These are phyloP conservation scores for Pseudopediastrum boryanum DNA, from an alignment of 139 green algal genomes.

Conservation along the genomic window DNA sequence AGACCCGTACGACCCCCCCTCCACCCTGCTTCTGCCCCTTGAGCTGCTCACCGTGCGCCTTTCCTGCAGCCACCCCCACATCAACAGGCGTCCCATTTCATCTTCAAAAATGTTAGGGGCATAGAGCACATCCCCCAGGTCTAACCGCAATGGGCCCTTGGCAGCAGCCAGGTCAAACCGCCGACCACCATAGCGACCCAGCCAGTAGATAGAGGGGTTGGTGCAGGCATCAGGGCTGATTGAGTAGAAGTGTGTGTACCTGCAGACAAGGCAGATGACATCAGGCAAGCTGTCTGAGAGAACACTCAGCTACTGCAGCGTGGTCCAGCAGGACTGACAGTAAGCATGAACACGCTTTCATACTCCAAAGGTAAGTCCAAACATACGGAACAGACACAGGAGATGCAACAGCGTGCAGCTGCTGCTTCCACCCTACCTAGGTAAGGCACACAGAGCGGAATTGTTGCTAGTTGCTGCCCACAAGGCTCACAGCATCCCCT, in stretches of 20 bases:
- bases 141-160: constrained; percentile 53
- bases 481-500: too few relatives aligned
- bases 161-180: constrained; percentile 49
- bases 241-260: constrained; percentile 43
- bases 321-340: too few relatives aligned
- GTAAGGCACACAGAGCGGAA: too few relatives aligned
- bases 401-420: too few relatives aligned
- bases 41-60: constrained; percentile 54
- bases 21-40: background rate
- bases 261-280: too few relatives aligned
- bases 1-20: background rate
- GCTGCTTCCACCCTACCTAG: too few relatives aligned
- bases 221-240: constrained; percentile 64
- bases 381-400: too few relatives aligned
- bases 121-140: constrained; percentile 71
- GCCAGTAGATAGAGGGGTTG: constrained; percentile 67
- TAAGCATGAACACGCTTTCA: too few relatives aligned
- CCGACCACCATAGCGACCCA: constrained; percentile 41
- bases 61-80: constrained; percentile 92
- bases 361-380: too few relatives aligned
- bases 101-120: constrained; percentile 63
- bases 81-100: constrained; percentile 61
- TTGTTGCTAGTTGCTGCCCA: too few relatives aligned
- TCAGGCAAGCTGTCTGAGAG: too few relatives aligned
- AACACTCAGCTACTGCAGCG: background rate